Percentiles rank a stretch among this genome's conserved stretches.
phyloP scores from a whole-genome alignment of 2,329 filamentous ascomycete genomes.

The Epichloe aotearoae region DNA sequence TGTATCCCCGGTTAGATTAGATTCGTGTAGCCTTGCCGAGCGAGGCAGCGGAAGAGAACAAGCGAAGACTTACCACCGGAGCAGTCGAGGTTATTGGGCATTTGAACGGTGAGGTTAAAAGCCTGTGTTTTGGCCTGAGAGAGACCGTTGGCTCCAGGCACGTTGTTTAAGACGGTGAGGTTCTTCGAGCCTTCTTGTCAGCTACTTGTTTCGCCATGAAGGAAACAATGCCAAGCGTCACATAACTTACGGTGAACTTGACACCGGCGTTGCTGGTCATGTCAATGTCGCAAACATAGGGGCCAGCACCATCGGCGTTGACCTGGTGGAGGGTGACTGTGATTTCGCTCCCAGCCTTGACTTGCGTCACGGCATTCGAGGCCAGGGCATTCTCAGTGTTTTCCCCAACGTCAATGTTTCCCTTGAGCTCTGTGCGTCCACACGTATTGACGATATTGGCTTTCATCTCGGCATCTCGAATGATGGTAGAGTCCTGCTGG shows the following conservation, averaged over 20 bases:
- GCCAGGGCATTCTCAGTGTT: conserved; percentile 39
- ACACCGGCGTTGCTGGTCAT: conserved; percentile 27
- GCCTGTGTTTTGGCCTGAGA: conserved; percentile 40
- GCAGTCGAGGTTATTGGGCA: conserved; percentile 37
- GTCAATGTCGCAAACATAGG: conserved; percentile 41
- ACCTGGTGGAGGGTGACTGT: conserved; percentile 10
- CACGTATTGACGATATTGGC: conserved; percentile 44
- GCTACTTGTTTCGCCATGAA: neutral
- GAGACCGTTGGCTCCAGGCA: conserved; percentile 44
- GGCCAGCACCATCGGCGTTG: conserved; percentile 19
- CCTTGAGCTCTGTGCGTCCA: conserved; percentile 45
- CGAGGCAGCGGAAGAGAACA: no score
- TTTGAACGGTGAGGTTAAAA: conserved; percentile 42
- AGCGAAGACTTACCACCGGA: conserved; percentile 29
- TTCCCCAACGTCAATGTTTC: conserved; percentile 48
- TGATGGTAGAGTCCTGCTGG: conserved; percentile 52
- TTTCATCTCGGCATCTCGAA: conserved; percentile 41
- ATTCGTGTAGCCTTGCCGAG: no score
- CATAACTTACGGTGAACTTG: conserved; percentile 5
- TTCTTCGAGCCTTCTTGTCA: conserved; percentile 9
- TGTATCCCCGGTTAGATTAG: no score
- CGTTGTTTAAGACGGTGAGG: conserved; percentile 43
- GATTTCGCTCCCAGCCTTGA: conserved; percentile 30
- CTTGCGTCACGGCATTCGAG: conserved; percentile 33
- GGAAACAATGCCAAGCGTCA: neutral